These are phyloP conservation scores for Bodo saltans DNA, from an alignment of 78 protist genomes.

Conservation along the genomic window DNA sequence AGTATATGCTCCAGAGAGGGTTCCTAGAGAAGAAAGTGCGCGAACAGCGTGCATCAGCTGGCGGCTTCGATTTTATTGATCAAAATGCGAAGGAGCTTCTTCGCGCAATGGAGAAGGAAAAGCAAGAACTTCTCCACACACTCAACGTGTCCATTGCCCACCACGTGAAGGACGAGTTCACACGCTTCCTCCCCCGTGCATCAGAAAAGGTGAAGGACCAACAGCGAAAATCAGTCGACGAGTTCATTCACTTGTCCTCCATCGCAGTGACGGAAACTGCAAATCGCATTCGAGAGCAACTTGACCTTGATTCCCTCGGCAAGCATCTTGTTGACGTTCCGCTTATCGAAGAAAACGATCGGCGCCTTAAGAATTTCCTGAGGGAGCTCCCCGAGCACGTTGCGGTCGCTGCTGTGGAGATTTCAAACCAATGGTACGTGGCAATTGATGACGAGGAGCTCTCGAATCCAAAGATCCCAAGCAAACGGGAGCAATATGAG, in stretches of 20 bases:
- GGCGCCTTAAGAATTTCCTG: not conserved
- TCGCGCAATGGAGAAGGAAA: not conserved
- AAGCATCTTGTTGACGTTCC: not conserved
- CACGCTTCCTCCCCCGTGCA: not conserved
- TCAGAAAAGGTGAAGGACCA: not conserved
- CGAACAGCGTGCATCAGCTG: not conserved
- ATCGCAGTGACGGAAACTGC: not conserved
- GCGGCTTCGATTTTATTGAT: not conserved
- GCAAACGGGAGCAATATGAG: too few relatives aligned
- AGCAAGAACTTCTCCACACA: not conserved
- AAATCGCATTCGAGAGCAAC: not conserved
- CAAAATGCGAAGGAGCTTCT: not conserved
- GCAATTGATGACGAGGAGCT: too few relatives aligned
- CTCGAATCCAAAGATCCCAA: too few relatives aligned
- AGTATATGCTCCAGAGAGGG: not conserved
- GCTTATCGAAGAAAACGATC: not conserved
- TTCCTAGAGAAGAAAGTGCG: not conserved
- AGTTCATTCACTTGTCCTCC: not conserved
- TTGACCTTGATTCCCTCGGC: not conserved
- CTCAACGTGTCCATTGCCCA: not conserved
- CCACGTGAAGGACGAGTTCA: not conserved
- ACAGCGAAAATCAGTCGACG: not conserved
- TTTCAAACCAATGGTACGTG: too few relatives aligned
- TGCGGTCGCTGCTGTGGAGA: not conserved
- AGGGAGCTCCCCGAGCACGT: not conserved